Evolutionary conservation across 169 alveolate species (phyloP), one percentile per base, ranked within the genome.

Genomic region (Besnoitia besnoiti): DNA sequence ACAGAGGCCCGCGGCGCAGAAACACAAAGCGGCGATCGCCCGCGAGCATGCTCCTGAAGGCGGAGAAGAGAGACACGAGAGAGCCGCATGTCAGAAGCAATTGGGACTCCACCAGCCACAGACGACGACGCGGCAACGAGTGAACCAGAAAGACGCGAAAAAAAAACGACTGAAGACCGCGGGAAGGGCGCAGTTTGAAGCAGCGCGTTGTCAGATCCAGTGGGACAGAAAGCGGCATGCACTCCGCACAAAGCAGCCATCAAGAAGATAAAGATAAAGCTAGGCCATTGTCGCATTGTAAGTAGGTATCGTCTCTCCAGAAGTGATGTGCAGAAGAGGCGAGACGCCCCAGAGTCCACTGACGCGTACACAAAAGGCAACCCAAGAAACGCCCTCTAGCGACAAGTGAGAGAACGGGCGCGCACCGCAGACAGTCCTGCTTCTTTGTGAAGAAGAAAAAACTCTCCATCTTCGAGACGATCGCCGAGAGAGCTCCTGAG

Each of bases 1-100:
- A 96, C 79, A 96, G 92, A 37, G 96, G 97, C n/a, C 97, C 97
- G 88, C 95, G 94, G 61, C 95, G 95, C 55, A 96, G 93, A 88
- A 95, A 96, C 40, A 94, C 98, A 46, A 96, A 95, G 35, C 92
- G 92, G 3, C 44, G 3, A 24, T 67, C 80, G 3, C 80, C 80
- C 19, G 80, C 80, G n/a, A 8, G 10, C 39, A 67, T 67, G 80
- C 44, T 30, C 44, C 80, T 67, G 39, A 0, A 7, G 62, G 10
- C 19, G 62, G 62, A 50, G 19, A 50, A 50, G 62, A 50, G 80
- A 67, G 44, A 67, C 19, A 35, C 47, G 46, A n/a, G 46, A n/a
- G 3, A 5, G 42, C 47, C 1, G 42, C 62, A 50, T 50, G 62
- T 14, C 62, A 50, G 30, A 50, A 50, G 62, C 62, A 50, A n/a